Base-by-base conservation (phyloP, 176 grass and related monocot species). In the Melocanna baccifera region DNA sequence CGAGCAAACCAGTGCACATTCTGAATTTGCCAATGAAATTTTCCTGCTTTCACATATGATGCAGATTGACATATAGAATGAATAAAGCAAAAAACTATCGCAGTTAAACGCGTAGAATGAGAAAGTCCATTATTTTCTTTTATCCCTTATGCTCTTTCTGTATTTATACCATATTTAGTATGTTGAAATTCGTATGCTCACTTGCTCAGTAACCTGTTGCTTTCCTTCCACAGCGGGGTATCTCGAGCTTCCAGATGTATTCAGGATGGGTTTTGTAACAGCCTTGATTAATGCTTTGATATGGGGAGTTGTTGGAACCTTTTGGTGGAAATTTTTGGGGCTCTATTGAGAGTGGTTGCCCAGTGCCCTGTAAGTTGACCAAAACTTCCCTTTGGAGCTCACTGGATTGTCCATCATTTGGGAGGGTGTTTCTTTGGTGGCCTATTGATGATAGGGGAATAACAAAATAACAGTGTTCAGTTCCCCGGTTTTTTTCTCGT, bases 321-420 rank as follows among this genome's bases (percentile, higher is more conserved):
- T 94, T 34, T 94, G 95, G 95, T 97, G 92, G 95, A 94, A 97
- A 83, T 88, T 92, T 84, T 80, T 97, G 75, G 86, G 95, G 15
- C 90, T 97, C 26, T 97, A 97, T 67, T 97, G 71, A 97, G 58
- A 83, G 7, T 6, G 25, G 25, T 12, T 59, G 30, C 69, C 45
- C 52, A 18, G 29, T 59, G 30, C 69, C 45, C 52, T n/a, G 29
- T 13, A 19, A 62, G 69, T 75, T 51, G 46, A 69, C 23, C 41
- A 16, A 59, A 74, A 3, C 14, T 79, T 75, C 75, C 40, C 41
- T 53, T 28, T 73, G n/a, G 25, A 41, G 32, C 43, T 87, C n/a
- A 45, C 25, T 19, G 67, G 79, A 74, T 66, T 36, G 86, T 39
- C 36, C 51, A 12, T 36, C 3, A 14, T 70, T 74, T 26, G 16